phyloP scores from a whole-genome alignment of 805 yeast genomes.

The Helenozyma rhizophorensis region DNA sequence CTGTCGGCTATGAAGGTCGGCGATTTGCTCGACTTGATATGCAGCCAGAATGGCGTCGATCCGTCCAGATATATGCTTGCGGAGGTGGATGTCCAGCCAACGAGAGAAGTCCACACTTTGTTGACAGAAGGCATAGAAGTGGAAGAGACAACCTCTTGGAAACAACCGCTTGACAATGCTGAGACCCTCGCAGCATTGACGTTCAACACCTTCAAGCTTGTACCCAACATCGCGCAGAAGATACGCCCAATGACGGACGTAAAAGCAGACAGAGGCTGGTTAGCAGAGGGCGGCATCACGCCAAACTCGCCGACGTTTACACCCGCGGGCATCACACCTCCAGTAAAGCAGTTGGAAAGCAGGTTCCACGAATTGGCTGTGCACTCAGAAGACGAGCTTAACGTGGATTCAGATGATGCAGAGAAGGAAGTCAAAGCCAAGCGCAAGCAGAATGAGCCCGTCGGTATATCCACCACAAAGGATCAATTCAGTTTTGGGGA shows the following conservation, averaged over 20 bases:
- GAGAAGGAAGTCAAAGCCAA: background rate
- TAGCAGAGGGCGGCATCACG: conserved; percentile 23
- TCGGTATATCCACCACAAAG: too few relatives aligned
- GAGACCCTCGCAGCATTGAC: conserved; percentile 6
- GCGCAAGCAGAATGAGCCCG: conserved; percentile 19
- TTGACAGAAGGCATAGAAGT: conserved; percentile 1
- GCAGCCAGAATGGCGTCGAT: conserved; percentile 26
- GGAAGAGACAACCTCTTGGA: conserved; percentile 2
- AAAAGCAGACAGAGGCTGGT: conserved; percentile 7
- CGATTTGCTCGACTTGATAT: conserved; percentile 18
- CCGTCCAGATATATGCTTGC: conserved; percentile 23
- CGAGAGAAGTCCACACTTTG: conserved; percentile 1
- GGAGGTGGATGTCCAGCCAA: conserved; percentile 7
- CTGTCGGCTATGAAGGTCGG: conserved; percentile 13
- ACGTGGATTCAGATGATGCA: background rate
- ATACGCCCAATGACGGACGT: conserved; percentile 12
- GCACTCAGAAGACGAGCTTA: background rate
- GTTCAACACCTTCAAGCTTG: conserved; percentile 17
- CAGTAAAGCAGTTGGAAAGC: conserved; percentile 17
- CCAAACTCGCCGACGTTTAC: conserved; percentile 23
- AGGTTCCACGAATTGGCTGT: conserved; percentile 7
- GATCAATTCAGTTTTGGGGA: conserved; percentile 14
- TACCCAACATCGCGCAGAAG: conserved; percentile 10
- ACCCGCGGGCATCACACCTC: conserved; percentile 21
- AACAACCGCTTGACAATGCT: conserved; percentile 4